These are phyloP conservation scores for Parafenestella ontariensis DNA, from an alignment of 2,329 filamentous ascomycete genomes.

Conservation along the genomic window DNA sequence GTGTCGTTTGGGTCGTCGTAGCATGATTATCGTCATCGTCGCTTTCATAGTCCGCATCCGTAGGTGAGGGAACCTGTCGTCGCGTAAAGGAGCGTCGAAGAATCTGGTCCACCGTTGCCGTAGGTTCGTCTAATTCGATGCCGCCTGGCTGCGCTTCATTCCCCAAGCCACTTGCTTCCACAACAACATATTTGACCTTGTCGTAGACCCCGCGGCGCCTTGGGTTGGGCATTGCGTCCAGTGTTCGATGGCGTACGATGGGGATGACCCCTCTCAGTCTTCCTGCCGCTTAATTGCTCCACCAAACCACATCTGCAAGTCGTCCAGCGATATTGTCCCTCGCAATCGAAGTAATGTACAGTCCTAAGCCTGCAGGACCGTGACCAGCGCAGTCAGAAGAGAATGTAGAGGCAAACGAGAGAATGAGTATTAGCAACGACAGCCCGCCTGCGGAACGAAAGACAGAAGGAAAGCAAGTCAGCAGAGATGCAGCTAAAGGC, in stretches of 20 bases:
- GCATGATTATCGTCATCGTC: constrained; percentile 22
- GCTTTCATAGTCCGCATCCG: constrained; percentile 16
- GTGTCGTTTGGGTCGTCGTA: constrained; percentile 2
- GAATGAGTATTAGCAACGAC: constrained; percentile 45
- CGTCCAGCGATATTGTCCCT: constrained; percentile 25
- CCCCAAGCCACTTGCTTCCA: constrained; percentile 28
- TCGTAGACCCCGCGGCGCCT: constrained; percentile 28
- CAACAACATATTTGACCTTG: constrained; percentile 38
- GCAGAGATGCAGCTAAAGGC: constrained; percentile 42
- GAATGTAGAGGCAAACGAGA: constrained; percentile 37
- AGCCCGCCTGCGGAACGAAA: constrained; percentile 49
- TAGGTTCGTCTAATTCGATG: constrained; percentile 19
- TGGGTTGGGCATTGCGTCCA: constrained; percentile 40
- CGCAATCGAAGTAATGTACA: constrained; percentile 24
- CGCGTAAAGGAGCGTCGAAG: constrained; percentile 19
- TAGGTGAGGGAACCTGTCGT: constrained; percentile 17
- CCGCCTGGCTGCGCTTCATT: constrained; percentile 17
- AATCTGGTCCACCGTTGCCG: constrained; percentile 23
- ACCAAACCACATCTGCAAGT: constrained; percentile 44
- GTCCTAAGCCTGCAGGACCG: constrained; percentile 47
- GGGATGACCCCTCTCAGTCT: constrained; percentile 42
- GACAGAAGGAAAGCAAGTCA: constrained; percentile 42
- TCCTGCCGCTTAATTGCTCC: constrained; percentile 39
- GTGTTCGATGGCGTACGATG: constrained; percentile 26
- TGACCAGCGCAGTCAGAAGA: constrained; percentile 32